These are phyloP conservation scores for Cordyceps cicadae DNA, from an alignment of 2,329 filamentous ascomycete genomes.

Conservation along the genomic window DNA sequence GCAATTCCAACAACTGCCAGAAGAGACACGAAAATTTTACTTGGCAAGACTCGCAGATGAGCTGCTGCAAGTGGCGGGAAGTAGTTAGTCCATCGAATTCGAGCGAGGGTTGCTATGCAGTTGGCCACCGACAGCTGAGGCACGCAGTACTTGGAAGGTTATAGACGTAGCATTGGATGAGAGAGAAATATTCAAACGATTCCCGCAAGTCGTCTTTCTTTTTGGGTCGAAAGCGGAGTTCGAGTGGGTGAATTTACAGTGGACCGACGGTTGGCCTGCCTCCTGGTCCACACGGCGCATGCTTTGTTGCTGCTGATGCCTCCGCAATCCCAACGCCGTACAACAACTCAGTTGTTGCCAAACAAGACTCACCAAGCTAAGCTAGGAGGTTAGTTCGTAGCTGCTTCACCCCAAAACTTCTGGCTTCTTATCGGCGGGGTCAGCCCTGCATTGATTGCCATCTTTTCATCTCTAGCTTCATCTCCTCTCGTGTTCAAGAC, in stretches of 20 bases:
- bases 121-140: background rate
- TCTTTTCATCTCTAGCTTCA: background rate
- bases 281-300: background rate
- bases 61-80: constrained; percentile 30
- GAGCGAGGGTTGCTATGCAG: background rate
- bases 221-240: background rate
- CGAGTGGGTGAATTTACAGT: background rate
- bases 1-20: constrained; percentile 56
- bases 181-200: background rate
- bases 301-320: background rate
- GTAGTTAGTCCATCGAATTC: constrained; percentile 1
- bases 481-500: background rate
- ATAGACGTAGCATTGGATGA: too few species aligned
- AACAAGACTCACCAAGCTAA: background rate
- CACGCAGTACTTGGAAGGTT: background rate
- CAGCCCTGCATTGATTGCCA: too few species aligned
- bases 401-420: background rate
- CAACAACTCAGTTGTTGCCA: background rate
- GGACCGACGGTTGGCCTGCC: background rate
- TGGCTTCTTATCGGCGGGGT: too few species aligned
- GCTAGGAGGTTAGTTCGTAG: too few species aligned
- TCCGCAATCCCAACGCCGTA: background rate
- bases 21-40: constrained; percentile 66
- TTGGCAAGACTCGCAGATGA: constrained; percentile 63
- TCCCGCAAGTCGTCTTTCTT: background rate